These are phyloP conservation scores for Monilinia fructigena DNA, from an alignment of 2,329 filamentous ascomycete species.

Conservation along the genomic window DNA sequence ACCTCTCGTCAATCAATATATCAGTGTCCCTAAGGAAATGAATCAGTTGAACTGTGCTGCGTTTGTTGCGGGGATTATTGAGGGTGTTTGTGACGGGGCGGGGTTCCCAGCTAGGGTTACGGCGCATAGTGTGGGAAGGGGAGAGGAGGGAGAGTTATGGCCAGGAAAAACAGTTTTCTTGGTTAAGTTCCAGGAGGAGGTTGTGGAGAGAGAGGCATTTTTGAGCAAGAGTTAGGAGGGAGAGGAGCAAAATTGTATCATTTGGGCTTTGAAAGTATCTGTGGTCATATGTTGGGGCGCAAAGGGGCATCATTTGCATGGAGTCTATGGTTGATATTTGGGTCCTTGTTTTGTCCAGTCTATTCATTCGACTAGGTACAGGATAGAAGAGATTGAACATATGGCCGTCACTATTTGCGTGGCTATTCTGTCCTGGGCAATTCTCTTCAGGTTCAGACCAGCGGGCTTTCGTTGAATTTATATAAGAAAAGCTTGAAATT, in stretches of 20 bases:
- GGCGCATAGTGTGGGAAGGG: conserved; percentile 72
- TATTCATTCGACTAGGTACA: conserved; percentile 5
- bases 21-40: conserved; percentile 93
- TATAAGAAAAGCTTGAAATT: neutral
- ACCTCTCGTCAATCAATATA: conserved; percentile 90
- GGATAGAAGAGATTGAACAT: neutral
- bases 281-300: conserved; percentile 3
- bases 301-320: conserved; percentile 2
- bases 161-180: conserved; percentile 94
- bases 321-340: conserved; percentile 6
- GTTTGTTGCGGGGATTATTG: conserved; percentile 90
- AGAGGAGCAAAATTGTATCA: neutral
- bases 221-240: conserved; percentile 54
- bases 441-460: neutral
- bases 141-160: conserved; percentile 75
- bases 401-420: neutral
- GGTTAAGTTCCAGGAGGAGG: conserved; percentile 87
- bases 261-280: conserved; percentile 8
- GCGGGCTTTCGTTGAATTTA: neutral
- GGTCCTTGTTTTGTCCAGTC: neutral
- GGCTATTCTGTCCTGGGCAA: neutral
- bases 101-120: conserved; percentile 87
- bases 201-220: conserved; percentile 86
- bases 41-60: conserved; percentile 94
- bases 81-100: conserved; percentile 91